Conservation (phyloP, 257 asterid genomes). For the Henckelia pumila region DNA sequence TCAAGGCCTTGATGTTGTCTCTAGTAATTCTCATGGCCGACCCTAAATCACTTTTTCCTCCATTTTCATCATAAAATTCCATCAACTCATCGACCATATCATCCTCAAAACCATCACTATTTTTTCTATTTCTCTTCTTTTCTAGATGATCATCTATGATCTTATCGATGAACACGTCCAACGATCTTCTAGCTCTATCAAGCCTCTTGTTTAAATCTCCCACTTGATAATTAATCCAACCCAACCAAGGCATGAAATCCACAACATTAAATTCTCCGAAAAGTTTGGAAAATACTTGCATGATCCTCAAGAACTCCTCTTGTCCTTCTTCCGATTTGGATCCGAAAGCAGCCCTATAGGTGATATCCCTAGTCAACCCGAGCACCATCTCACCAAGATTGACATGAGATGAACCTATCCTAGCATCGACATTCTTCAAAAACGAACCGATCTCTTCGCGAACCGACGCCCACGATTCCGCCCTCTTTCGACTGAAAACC, state of each 20-base stretch:
- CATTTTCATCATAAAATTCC: conserved; percentile 20
- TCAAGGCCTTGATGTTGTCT: conserved; percentile 40
- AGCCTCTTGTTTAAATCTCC: background rate
- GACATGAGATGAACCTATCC: background rate
- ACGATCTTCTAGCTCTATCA: background rate
- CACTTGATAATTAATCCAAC: background rate
- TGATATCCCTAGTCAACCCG: too few species aligned
- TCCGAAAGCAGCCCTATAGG: too few species aligned
- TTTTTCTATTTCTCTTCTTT: background rate
- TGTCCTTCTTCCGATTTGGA: too few species aligned
- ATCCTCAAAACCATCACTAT: background rate
- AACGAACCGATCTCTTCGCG: background rate
- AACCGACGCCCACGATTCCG: background rate
- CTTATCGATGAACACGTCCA: background rate
- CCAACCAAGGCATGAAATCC: background rate
- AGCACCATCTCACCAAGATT: background rate
- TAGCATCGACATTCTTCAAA: background rate
- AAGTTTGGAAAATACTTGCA: background rate
- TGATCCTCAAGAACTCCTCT: background rate
- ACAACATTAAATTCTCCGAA: background rate
- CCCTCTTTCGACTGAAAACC: background rate
- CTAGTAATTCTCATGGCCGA: conserved; percentile 21
- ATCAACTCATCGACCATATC: background rate
- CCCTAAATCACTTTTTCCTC: background rate
- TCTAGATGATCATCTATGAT: background rate